phyloP scores from a whole-genome alignment of 106 monocot species.

The Alisma plantagoaquatica region DNA sequence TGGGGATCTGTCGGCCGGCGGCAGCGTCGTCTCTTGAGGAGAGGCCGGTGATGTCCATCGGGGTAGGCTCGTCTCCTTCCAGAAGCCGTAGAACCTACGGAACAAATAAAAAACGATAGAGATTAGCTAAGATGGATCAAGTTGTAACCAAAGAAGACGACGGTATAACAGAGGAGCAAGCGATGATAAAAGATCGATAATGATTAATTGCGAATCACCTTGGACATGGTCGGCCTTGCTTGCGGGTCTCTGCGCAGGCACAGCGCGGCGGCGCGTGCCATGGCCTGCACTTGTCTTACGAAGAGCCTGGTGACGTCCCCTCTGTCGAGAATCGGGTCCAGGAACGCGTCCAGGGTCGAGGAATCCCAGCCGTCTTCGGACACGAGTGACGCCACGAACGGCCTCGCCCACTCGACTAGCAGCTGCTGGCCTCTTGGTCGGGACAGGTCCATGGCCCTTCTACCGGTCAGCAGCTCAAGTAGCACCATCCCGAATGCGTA shows the following conservation, averaged over 20 bases:
- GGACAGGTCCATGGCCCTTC: constrained; percentile 33
- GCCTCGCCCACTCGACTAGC: constrained; percentile 36
- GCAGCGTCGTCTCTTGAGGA: not conserved
- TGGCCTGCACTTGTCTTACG: constrained; percentile 13
- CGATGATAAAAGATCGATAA: not conserved
- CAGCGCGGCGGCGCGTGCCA: constrained; percentile 21
- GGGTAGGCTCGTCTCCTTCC: constrained; percentile 16
- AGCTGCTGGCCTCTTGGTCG: constrained; percentile 38
- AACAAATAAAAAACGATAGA: not conserved
- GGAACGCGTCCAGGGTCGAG: constrained; percentile 8
- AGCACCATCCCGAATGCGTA: constrained; percentile 51
- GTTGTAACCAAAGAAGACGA: not conserved
- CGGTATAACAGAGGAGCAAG: not conserved
- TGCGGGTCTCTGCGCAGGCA: constrained; percentile 37
- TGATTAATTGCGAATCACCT: constrained; percentile 10
- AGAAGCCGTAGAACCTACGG: constrained; percentile 19
- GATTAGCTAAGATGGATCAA: not conserved
- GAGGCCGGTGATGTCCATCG: not conserved
- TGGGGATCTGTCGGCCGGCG: not conserved
- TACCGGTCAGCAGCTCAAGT: constrained; percentile 42
- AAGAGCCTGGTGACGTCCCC: constrained; percentile 9
- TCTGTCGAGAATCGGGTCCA: constrained; percentile 35
- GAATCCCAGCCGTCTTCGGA: not conserved
- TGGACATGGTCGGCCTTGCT: constrained; percentile 33
- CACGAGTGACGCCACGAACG: constrained; percentile 6